Evolutionary conservation across 805 yeast species (phyloP), one percentile per base, ranked within the genome.

Genomic region (Metschnikowia noctiluminum): DNA sequence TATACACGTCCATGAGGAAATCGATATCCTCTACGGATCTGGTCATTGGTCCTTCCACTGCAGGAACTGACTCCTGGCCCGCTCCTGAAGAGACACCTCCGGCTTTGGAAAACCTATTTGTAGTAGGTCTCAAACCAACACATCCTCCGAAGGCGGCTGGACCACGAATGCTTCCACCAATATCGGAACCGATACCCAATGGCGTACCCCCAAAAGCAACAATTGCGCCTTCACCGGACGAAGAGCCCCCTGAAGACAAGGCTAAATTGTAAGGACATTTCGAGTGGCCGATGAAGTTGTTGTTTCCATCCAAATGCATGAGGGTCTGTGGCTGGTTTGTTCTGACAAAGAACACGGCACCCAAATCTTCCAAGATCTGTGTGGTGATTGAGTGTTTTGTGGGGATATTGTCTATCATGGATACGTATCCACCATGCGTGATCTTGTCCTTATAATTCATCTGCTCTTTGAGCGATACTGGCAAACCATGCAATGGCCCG

Each of bases 191-290:
- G 38, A 81, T 70, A 15, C 86, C 91, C 38, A 84, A 54, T 1
- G 81, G 77, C 15, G 87, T 79, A 6, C 81, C 88, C 45, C 74
- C 78, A 62, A 79, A 73, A 2, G 78, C 80, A 45, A 82, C 78
- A 51, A 80, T 62, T 0, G 86, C 81, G 54, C 88, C 87, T 62
- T 84, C 89, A 51, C 89, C 89, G 36, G 86, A 84, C 3, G 87
- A 80, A 0, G 86, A 80, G n/a, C 89, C 89, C 53, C 89, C 89
- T 2, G 85, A 74, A 15, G 85, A 77, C 50, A 82, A 69, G 27
- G 73, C 65, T 35, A 82, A 69, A 55, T 84, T 84, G 64, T 70
- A 66, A 0, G 87, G 79, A 60, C 84, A 84, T 60, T 78, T 70
- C 6, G 86, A 73, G 53, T 80, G 70, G 6, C 87, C 88, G 39